phyloP scores from a whole-genome alignment of 768 basidiomycete species.

The Chalciporus piperatus region DNA sequence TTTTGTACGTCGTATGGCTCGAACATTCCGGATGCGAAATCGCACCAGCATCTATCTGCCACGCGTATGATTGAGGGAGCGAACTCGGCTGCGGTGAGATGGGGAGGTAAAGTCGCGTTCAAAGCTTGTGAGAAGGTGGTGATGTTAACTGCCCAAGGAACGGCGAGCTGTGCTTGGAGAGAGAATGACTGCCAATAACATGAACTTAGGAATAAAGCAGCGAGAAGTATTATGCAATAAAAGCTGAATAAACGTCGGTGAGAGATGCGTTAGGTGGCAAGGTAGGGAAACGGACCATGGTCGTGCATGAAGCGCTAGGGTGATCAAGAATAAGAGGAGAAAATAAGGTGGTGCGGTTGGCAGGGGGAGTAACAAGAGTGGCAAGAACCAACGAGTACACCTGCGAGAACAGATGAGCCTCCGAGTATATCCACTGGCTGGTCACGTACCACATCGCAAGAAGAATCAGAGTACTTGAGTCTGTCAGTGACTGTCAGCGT shows the following conservation, averaged over 20 bases:
- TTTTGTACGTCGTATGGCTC: slow-evolving; percentile 72
- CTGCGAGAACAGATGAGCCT: slow-evolving; percentile 33
- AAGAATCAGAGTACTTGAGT: too few relatives aligned
- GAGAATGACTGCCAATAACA: slow-evolving; percentile 89
- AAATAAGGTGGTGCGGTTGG: slow-evolving; percentile 82
- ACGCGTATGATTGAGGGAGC: slow-evolving; percentile 60
- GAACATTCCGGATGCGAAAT: slow-evolving; percentile 66
- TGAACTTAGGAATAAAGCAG: slow-evolving; percentile 81
- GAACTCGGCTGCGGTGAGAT: slow-evolving; percentile 36
- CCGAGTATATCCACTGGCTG: neutral
- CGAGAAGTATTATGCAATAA: slow-evolving; percentile 81
- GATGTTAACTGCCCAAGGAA: slow-evolving; percentile 67
- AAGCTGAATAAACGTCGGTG: slow-evolving; percentile 48
- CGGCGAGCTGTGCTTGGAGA: slow-evolving; percentile 56
- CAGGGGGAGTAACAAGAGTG: slow-evolving; percentile 69
- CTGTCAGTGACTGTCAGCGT: too few relatives aligned
- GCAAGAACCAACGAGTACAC: slow-evolving; percentile 87
- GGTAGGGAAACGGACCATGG: slow-evolving; percentile 61
- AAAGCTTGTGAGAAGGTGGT: slow-evolving; percentile 72
- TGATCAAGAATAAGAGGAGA: slow-evolving; percentile 71
- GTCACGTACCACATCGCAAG: slow-evolving; percentile 55
- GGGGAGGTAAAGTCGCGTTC: slow-evolving; percentile 42
- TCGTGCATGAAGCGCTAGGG: slow-evolving; percentile 75
- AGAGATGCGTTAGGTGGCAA: neutral
- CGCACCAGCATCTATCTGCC: slow-evolving; percentile 85